These are phyloP conservation scores for Hordeum marinum DNA, from an alignment of 176 grass and related monocot genomes.

Conservation along the genomic window DNA sequence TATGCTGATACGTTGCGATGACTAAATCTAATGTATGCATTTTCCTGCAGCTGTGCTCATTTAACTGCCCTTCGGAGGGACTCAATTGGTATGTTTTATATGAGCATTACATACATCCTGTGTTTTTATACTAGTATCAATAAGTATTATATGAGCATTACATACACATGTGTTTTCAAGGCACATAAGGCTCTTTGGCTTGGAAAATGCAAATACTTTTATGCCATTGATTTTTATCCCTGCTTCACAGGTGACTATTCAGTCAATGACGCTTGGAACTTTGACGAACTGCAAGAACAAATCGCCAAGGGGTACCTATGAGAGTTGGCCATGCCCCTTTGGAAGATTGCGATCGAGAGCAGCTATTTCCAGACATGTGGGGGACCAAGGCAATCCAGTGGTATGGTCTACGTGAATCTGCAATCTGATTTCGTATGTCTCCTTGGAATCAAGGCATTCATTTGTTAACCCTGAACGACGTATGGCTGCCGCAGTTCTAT, in stretches of 20 bases:
- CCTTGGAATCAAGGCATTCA: neutral
- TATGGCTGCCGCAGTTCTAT: neutral
- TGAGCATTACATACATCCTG: neutral
- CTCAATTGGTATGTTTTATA: conserved; percentile 56
- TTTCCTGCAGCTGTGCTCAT: conserved; percentile 80
- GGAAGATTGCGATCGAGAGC: neutral
- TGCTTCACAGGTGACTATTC: conserved; percentile 68
- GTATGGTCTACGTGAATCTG: neutral
- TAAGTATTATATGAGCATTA: neutral
- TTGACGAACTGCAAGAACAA: conserved; percentile 58
- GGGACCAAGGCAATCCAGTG: neutral
- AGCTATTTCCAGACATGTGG: neutral
- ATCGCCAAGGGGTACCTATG: conserved; percentile 83
- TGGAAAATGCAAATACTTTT: neutral
- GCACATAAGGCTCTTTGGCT: neutral
- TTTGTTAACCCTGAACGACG: neutral
- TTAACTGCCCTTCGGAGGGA: conserved; percentile 76
- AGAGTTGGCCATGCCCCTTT: neutral
- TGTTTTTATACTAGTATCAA: neutral
- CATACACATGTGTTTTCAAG: neutral
- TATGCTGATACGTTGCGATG: neutral
- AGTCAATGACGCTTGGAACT: conserved; percentile 79
- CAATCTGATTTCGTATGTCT: neutral
- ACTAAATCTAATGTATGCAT: conserved; percentile 10
- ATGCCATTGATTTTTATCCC: neutral